Conservation (phyloP, 2,329 filamentous ascomycete species). For the Epichloe hybrida region DNA sequence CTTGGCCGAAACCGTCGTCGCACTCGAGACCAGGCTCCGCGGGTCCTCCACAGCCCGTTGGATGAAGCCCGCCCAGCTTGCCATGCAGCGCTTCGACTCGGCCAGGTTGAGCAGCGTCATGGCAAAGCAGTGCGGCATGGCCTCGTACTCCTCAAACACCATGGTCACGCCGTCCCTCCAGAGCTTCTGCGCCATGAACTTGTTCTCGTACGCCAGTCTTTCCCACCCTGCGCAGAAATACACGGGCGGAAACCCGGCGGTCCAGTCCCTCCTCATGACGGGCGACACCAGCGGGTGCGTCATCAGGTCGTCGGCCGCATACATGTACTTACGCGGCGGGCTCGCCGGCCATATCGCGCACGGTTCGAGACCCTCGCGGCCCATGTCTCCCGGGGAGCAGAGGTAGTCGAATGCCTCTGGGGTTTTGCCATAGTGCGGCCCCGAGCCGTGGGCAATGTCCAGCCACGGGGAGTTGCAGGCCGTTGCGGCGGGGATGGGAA, state of each 20-base stretch:
- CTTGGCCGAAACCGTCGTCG: conserved; percentile 34
- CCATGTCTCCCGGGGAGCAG: conserved; percentile 32
- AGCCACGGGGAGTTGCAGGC: conserved; percentile 55
- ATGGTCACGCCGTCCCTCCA: conserved; percentile 44
- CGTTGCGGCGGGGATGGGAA: conserved; percentile 55
- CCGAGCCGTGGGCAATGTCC: conserved; percentile 48
- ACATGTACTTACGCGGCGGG: conserved; percentile 40
- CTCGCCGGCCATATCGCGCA: conserved; percentile 45
- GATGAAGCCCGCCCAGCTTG: conserved; percentile 44
- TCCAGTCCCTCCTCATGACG: conserved; percentile 46
- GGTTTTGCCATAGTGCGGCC: conserved; percentile 14
- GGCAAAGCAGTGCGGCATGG: conserved; percentile 68
- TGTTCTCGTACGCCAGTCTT: conserved; percentile 53
- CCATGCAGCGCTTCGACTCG: conserved; percentile 37
- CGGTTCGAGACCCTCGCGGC: conserved; percentile 17
- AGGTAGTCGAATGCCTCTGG: conserved; percentile 25
- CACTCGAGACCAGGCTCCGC: conserved; percentile 23
- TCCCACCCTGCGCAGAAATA: conserved; percentile 61
- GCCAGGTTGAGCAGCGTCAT: conserved; percentile 36
- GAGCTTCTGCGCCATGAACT: conserved; percentile 44
- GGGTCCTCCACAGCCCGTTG: conserved; percentile 24
- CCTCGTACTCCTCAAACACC: conserved; percentile 59
- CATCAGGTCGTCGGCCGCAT: conserved; percentile 38
- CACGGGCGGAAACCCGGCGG: conserved; percentile 43
- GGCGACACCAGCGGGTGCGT: conserved; percentile 57